Percentiles rank a stretch among this genome's conserved stretches.
Evolutionary conservation across 306 rosid genomes (phyloP).

Genomic region (Quercus berberidifolia): DNA sequence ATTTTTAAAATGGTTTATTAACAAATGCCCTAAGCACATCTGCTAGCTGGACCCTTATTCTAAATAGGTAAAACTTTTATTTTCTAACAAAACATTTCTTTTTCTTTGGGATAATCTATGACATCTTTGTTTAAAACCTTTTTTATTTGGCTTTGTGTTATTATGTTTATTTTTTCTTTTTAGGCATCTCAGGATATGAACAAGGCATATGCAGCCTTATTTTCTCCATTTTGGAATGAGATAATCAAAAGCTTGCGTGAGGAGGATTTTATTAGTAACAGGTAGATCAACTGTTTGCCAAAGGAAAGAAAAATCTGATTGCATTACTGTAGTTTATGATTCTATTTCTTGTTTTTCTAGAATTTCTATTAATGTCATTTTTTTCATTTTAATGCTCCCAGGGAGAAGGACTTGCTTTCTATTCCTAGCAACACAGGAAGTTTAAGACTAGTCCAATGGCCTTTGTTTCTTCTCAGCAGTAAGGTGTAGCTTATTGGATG

Average conservation of each 20-base stretch:
- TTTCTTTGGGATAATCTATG: not conserved
- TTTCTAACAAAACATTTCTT: not conserved
- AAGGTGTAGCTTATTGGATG: conserved; percentile 49
- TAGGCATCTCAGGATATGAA: conserved; percentile 73
- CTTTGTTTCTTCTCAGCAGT: conserved; percentile 94
- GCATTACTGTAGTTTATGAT: not conserved
- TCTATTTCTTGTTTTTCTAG: conserved; percentile 5
- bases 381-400: conserved; percentile 30
- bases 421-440: conserved; percentile 94
- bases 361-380: conserved; percentile 9
- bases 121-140: not conserved
- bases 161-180: not conserved
- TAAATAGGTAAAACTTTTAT: not conserved
- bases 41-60: too few species aligned
- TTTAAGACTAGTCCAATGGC: conserved; percentile 93
- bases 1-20: too few species aligned
- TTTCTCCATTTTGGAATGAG: conserved; percentile 98
- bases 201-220: conserved; percentile 74
- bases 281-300: conserved; percentile 44
- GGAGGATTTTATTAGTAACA: conserved; percentile 88
- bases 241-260: conserved; percentile 89
- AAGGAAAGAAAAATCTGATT: conserved; percentile 2
- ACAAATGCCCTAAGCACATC: too few species aligned
- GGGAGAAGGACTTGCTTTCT: conserved; percentile 92
- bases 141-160: conserved; percentile 11